Base-by-base conservation (phyloP, 106 monocot species). In the Allium fistulosum region DNA sequence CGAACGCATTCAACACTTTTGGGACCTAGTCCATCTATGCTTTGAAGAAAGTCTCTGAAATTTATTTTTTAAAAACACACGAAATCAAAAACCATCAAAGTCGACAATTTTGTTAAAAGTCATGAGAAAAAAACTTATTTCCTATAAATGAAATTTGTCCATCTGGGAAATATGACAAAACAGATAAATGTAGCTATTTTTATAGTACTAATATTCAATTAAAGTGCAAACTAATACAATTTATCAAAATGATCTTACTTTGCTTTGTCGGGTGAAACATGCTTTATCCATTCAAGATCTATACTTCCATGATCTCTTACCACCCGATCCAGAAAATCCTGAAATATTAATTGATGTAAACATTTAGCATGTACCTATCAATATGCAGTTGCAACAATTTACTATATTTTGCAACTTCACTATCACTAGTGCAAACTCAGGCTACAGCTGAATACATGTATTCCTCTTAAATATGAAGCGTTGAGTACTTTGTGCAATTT, bases 1-100 rank as follows among this genome's bases (percentile, higher is more conserved):
- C 94, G 87, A 72, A 95, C 85, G 75, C 94, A 95, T 69, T 95
- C 94, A 53, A 88, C 88, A 78, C 95, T 95, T 74, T 95, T 95
- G 26, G 91, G 68, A 66, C 95, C 95, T 58, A 95, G 69, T 63
- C 95, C 95, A 72, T 75, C 63, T 76, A 95, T 78, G 51, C 88
- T 88, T 28, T 87, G 73, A 47, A 95, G 95, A 53, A 76, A 95
- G 48, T 86, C 91, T 78, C 95, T 95, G 22, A 22, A 22, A 22
- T 22, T 22, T 22, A 22, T 22, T 22, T 22, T 22, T 0, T 0
- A 22, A 22, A 22, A 22, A 22, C 0, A 22, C 1, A 0, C 22
- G 22, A 22, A 22, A 0, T 0, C 22, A 22, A 22, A 22, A 22
- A 22, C 22, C 22, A 22, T 22, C 22, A 22, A 22, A 22, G 22